Conservation (phyloP, 352 stramenopile genomes). For the Porosira glacialis region DNA sequence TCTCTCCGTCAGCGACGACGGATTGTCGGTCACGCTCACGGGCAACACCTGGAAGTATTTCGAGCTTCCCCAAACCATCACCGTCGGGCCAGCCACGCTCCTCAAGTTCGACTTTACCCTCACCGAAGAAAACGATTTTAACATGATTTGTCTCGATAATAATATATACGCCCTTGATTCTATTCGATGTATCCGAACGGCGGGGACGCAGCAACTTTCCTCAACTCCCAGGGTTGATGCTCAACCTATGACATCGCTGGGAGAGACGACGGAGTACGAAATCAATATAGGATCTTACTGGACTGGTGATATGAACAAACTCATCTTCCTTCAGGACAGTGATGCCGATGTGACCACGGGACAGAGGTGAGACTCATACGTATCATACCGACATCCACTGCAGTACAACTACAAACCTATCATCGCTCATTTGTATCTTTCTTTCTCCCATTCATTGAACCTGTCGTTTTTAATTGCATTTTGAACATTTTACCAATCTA, state of each 20-base stretch:
- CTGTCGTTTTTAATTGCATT: too few species aligned
- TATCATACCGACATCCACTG: too few species aligned
- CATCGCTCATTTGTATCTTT: too few species aligned
- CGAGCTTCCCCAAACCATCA: slow-evolving; percentile 4
- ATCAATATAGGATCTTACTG: slow-evolving; percentile 14
- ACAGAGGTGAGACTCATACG: not conserved
- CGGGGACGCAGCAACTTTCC: slow-evolving; percentile 2
- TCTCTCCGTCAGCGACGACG: slow-evolving; percentile 75
- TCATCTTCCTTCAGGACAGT: slow-evolving; percentile 19
- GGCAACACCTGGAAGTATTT: slow-evolving; percentile 67
- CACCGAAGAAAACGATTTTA: slow-evolving; percentile 3
- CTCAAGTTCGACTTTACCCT: slow-evolving; percentile 26
- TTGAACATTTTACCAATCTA: too few species aligned
- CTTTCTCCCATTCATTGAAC: too few species aligned
- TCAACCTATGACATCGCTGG: not conserved
- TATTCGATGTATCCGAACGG: slow-evolving; percentile 12
- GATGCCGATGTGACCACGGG: not conserved
- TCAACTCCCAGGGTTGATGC: not conserved
- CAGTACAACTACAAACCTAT: too few species aligned
- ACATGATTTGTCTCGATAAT: slow-evolving; percentile 12
- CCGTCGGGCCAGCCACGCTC: slow-evolving; percentile 5
- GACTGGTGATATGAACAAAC: slow-evolving; percentile 4
- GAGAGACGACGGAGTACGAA: slow-evolving; percentile 5
- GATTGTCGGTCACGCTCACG: slow-evolving; percentile 62
- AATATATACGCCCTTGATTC: slow-evolving; percentile 1